Evolutionary conservation across 2,329 filamentous ascomycete species (phyloP).

Genomic region (Talaromyces sp.): DNA sequence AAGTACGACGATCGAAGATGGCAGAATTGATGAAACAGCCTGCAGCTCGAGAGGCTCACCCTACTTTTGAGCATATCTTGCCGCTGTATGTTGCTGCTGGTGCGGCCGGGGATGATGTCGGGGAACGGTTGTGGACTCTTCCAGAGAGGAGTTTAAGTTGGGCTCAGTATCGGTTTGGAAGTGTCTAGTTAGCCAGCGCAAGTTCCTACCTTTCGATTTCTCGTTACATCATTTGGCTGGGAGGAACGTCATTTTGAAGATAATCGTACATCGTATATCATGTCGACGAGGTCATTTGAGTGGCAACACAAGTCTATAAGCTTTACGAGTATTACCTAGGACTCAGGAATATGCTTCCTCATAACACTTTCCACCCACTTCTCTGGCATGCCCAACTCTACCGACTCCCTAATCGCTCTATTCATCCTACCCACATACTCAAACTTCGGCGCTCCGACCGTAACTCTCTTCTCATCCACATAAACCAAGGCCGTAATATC

Average conservation of each 20-base stretch:
- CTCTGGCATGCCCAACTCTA: conserved; percentile 33
- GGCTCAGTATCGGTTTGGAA: conserved; percentile 54
- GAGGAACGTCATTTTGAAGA: neutral
- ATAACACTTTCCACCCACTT: conserved; percentile 39
- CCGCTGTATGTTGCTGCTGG: conserved; percentile 59
- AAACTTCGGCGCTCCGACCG: conserved; percentile 30
- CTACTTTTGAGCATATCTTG: conserved; percentile 61
- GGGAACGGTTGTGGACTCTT: conserved; percentile 48
- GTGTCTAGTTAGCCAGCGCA: neutral
- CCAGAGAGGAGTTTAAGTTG: conserved; percentile 53
- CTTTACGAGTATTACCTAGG: neutral
- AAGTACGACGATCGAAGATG: conserved; percentile 45
- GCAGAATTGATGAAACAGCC: conserved; percentile 46
- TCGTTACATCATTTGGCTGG: neutral
- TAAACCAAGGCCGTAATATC: conserved; percentile 37
- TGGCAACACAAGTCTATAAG: neutral
- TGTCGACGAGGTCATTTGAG: neutral
- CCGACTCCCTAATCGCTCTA: conserved; percentile 39
- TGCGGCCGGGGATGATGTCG: conserved; percentile 51
- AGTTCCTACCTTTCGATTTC: neutral
- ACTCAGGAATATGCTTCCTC: conserved; percentile 23
- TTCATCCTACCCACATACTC: conserved; percentile 46
- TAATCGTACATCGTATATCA: neutral
- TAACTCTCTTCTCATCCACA: conserved; percentile 40
- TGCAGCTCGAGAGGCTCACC: conserved; percentile 61